These are phyloP conservation scores for Ophiostoma pallidulum DNA, from an alignment of 2,329 filamentous ascomycete species.

Conservation along the genomic window DNA sequence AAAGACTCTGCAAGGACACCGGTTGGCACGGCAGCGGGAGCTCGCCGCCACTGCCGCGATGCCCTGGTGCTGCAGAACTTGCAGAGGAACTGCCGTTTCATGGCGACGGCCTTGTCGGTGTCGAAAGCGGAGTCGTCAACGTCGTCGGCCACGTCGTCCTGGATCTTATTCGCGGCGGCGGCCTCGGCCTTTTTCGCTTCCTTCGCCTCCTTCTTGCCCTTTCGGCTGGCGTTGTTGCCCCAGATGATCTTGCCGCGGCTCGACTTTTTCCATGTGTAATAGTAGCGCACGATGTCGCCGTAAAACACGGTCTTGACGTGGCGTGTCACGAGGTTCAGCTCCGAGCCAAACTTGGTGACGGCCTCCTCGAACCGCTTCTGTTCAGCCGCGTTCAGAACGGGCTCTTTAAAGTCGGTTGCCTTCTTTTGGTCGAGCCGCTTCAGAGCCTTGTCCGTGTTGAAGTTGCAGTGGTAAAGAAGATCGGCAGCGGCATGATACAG, in stretches of 20 bases:
- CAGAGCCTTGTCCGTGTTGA: constrained; percentile 61
- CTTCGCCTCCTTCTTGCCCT: constrained; percentile 80
- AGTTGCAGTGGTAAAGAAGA: constrained; percentile 61
- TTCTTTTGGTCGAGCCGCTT: constrained; percentile 59
- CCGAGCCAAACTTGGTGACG: constrained; percentile 82
- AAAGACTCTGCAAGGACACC: constrained; percentile 43
- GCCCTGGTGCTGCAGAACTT: constrained; percentile 79
- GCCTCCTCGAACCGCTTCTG: constrained; percentile 87
- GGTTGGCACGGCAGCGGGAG: constrained; percentile 55
- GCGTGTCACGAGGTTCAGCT: constrained; percentile 71
- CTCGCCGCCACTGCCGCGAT: constrained; percentile 85
- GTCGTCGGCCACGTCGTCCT: constrained; percentile 88
- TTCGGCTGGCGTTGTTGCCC: constrained; percentile 79
- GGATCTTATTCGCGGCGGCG: constrained; percentile 57
- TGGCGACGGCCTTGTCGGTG: constrained; percentile 66
- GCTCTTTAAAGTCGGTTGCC: constrained; percentile 70
- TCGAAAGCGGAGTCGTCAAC: constrained; percentile 95
- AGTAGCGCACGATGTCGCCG: constrained; percentile 78
- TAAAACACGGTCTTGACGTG: constrained; percentile 78
- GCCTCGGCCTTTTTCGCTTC: constrained; percentile 67
- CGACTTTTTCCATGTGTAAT: constrained; percentile 98
- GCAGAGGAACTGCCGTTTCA: constrained; percentile 80
- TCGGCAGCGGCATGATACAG: constrained; percentile 75
- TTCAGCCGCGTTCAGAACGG: constrained; percentile 67
- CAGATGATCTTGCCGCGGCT: constrained; percentile 77